Percentiles rank a stretch among this genome's conserved stretches.
These are phyloP conservation scores for Neurospora pannonica DNA, from an alignment of 495 filamentous ascomycete genomes.

Conservation along the genomic window DNA sequence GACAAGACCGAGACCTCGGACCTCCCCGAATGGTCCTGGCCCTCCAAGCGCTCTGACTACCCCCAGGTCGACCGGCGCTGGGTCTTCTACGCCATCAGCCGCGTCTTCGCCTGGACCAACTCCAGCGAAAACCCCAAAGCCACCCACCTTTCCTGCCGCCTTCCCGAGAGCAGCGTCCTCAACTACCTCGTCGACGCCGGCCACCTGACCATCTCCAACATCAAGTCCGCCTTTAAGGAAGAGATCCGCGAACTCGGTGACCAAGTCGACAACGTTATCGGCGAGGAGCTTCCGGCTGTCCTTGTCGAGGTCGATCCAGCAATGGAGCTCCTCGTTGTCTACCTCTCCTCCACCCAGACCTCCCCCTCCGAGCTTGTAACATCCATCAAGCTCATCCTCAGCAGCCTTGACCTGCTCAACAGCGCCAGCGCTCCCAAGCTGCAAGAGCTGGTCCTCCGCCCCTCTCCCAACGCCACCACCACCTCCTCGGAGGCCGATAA, in stretches of 20 bases:
- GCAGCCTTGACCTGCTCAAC: constrained; percentile 40
- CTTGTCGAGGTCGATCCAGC: constrained; percentile 52
- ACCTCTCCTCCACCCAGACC: constrained; percentile 43
- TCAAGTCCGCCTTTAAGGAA: constrained; percentile 50
- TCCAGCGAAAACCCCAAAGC: constrained; percentile 17
- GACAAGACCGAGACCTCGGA: background rate
- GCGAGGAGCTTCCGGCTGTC: constrained; percentile 49
- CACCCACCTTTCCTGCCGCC: constrained; percentile 33
- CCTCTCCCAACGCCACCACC: background rate
- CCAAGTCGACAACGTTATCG: constrained; percentile 30
- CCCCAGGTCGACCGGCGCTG: constrained; percentile 40
- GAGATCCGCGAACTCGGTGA: constrained; percentile 31
- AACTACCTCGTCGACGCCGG: constrained; percentile 54
- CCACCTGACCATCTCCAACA: constrained; percentile 50
- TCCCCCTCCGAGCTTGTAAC: constrained; percentile 37
- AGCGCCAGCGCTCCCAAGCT: constrained; percentile 18
- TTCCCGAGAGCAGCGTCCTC: constrained; percentile 45
- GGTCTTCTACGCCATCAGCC: constrained; percentile 43
- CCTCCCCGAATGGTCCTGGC: constrained; percentile 29
- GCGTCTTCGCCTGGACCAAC: constrained; percentile 35
- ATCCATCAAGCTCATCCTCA: constrained; percentile 39
- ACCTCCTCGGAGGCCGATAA: background rate
- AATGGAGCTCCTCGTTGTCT: constrained; percentile 46
- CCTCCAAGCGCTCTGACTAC: constrained; percentile 29
- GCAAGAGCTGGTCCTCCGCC: constrained; percentile 9